A percentile compares a stretch with the other conserved stretches of the same genome.
phyloP scores from a whole-genome alignment of 73 alveolate genomes.

The Symbiodinium natans region DNA sequence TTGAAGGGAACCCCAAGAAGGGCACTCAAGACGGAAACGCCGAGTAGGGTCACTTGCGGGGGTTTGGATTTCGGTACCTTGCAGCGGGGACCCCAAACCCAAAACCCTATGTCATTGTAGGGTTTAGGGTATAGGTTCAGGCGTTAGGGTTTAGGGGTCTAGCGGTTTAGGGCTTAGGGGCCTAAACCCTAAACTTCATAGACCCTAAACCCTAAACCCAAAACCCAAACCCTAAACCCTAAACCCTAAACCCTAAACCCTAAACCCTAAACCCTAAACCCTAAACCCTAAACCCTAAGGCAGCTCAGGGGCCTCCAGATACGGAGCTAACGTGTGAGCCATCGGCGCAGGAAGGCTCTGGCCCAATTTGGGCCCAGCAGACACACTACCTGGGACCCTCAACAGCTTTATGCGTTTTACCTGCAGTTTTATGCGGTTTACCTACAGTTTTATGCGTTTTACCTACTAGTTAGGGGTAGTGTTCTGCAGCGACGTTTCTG shows the following conservation, averaged over 20 bases:
- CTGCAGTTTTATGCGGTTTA: not conserved
- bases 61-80: too few species aligned
- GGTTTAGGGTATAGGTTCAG: too few species aligned
- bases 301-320: conserved; percentile 32
- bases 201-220: not conserved
- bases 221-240: not conserved
- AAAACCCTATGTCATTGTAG: too few species aligned
- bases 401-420: not conserved
- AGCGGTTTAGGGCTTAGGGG: not conserved
- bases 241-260: not conserved
- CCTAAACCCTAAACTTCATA: not conserved
- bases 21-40: too few species aligned
- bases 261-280: not conserved
- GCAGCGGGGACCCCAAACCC: too few species aligned
- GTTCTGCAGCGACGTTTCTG: too few species aligned
- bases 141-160: not conserved
- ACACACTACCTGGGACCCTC: not conserved
- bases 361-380: not conserved
- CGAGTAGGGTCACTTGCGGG: too few species aligned
- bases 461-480: too few species aligned
- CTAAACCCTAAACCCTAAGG: not conserved
- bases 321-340: conserved; percentile 84
- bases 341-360: not conserved
- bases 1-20: too few species aligned
- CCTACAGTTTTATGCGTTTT: too few species aligned